Conservation (phyloP, 2,329 filamentous ascomycete species). For the Colletotrichum salicis region DNA sequence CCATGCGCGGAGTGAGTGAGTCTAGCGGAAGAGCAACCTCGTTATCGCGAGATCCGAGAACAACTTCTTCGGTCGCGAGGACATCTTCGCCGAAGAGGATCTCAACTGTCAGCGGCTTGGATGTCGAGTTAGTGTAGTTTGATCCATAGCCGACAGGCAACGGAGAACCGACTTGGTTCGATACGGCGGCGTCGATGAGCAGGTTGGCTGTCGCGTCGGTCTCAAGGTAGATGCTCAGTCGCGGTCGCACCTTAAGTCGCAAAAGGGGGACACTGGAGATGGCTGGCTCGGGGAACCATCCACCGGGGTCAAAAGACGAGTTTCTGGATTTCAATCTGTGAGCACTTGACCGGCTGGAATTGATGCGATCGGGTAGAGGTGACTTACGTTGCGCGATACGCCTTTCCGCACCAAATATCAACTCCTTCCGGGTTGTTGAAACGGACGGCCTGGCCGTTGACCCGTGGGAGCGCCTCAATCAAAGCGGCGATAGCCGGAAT, state of each 20-base stretch:
- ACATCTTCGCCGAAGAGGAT: conserved; percentile 42
- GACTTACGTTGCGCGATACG: conserved; percentile 27
- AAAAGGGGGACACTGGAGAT: conserved; percentile 48
- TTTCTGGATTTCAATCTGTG: conserved; percentile 38
- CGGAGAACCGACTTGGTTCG: conserved; percentile 50
- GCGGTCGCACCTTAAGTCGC: conserved; percentile 56
- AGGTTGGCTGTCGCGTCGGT: conserved; percentile 54
- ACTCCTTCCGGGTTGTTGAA: conserved; percentile 31
- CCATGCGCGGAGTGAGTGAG: conserved; percentile 46
- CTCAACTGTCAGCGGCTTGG: conserved; percentile 49
- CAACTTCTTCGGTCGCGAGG: conserved; percentile 48
- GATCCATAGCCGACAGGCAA: conserved; percentile 41
- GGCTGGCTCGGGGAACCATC: conserved; percentile 51
- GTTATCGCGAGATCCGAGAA: conserved; percentile 47
- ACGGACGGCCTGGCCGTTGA: conserved; percentile 16
- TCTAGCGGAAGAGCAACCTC: conserved; percentile 51
- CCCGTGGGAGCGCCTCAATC: not conserved
- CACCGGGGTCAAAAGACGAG: conserved; percentile 57
- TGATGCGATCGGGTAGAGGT: not conserved
- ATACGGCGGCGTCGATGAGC: conserved; percentile 55
- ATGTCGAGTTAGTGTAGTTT: conserved; percentile 38
- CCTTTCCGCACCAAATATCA: conserved; percentile 34
- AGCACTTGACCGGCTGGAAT: not conserved
- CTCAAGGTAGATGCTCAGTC: conserved; percentile 58
- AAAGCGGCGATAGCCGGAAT: not conserved